A percentile compares a stretch with the other conserved stretches of the same genome.
phyloP scores from a whole-genome alignment of 495 filamentous ascomycete genomes.

The Penicillium psychrofluorescens region DNA sequence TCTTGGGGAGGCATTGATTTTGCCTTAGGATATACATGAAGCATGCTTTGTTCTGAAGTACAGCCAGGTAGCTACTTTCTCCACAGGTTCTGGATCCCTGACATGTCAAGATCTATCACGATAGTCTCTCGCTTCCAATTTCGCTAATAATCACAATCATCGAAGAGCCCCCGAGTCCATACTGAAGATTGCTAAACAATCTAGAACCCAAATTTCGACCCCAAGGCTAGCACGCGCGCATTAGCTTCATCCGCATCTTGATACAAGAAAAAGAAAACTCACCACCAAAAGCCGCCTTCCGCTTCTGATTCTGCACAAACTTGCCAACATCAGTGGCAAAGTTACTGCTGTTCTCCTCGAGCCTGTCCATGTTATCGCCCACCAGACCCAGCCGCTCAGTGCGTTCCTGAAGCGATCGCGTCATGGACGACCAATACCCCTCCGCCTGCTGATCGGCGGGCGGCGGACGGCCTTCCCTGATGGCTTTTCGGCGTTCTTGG shows the following conservation, averaged over 20 bases:
- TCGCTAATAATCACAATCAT: constrained; percentile 8
- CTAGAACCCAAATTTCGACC: constrained; percentile 31
- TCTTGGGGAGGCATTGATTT: too few species aligned
- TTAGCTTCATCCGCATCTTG: constrained; percentile 2
- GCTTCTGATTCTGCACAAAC: constrained; percentile 78
- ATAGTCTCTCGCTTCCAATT: constrained; percentile 25
- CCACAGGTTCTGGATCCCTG: constrained; percentile 3
- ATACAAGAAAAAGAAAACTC: constrained; percentile 10
- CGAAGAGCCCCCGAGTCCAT: neutral
- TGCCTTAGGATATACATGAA: too few species aligned
- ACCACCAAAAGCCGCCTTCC: constrained; percentile 65
- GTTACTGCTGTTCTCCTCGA: constrained; percentile 69
- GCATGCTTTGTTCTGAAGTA: too few species aligned
- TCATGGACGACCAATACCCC: constrained; percentile 65
- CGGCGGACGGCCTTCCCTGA: constrained; percentile 26
- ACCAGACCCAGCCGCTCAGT: constrained; percentile 78
- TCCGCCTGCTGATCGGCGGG: constrained; percentile 19
- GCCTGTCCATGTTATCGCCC: constrained; percentile 73
- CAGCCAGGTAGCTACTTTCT: neutral
- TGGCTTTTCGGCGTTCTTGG: constrained; percentile 44
- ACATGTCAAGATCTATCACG: constrained; percentile 6
- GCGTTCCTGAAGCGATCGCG: constrained; percentile 77
- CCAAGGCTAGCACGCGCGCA: constrained; percentile 18
- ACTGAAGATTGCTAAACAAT: neutral
- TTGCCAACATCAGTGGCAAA: constrained; percentile 86